Evolutionary conservation across 2,329 filamentous ascomycete species (phyloP).

Genomic region (Fusarium sublunatum): DNA sequence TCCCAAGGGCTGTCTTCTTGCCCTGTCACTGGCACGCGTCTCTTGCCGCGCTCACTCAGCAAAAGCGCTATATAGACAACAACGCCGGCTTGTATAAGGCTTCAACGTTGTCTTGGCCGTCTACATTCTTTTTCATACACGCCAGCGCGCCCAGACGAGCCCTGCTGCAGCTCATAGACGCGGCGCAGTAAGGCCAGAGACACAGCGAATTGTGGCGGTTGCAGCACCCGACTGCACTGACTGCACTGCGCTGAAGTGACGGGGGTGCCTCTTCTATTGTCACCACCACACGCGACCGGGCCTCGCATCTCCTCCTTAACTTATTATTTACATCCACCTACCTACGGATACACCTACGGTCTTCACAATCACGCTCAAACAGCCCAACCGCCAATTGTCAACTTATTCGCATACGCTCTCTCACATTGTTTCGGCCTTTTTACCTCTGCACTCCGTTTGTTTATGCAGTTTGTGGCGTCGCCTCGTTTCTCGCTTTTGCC

Average conservation of each 20-base stretch:
- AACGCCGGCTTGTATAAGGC: too few relatives aligned
- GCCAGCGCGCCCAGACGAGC: constrained; percentile 13
- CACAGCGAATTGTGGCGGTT: not conserved
- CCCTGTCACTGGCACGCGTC: constrained; percentile 49
- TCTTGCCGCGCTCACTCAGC: constrained; percentile 37
- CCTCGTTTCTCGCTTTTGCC: constrained; percentile 25
- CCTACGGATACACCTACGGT: constrained; percentile 9
- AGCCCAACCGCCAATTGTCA: constrained; percentile 2
- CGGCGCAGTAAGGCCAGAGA: constrained; percentile 22
- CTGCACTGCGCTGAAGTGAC: constrained; percentile 19
- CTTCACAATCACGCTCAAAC: constrained; percentile 14
- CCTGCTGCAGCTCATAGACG: constrained; percentile 15
- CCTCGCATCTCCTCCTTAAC: constrained; percentile 40
- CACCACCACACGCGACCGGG: constrained; percentile 39
- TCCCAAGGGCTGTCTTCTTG: constrained; percentile 43
- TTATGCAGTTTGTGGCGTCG: constrained; percentile 34
- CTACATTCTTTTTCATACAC: constrained; percentile 16
- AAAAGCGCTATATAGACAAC: not conserved
- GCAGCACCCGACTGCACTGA: constrained; percentile 17
- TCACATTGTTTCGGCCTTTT: constrained; percentile 3
- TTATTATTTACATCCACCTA: constrained; percentile 41
- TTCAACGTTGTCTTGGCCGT: too few relatives aligned
- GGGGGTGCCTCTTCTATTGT: constrained; percentile 25
- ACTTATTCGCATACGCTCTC: constrained; percentile 19
- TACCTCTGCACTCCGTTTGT: constrained; percentile 3